phyloP scores from a whole-genome alignment of 768 basidiomycete genomes.

The Macrolepiota fuliginosa region DNA sequence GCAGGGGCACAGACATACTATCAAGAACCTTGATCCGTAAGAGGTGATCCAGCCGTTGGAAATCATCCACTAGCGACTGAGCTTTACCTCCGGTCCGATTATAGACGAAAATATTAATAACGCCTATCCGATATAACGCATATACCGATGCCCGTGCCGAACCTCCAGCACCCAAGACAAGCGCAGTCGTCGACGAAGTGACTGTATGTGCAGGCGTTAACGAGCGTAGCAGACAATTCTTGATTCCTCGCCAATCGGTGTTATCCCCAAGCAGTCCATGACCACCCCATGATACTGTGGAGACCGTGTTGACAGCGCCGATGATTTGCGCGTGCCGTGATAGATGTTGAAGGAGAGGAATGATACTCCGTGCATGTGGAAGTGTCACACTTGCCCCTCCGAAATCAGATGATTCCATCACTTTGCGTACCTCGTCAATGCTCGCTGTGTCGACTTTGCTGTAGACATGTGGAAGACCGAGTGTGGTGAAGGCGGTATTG shows the following conservation, averaged over 20 bases:
- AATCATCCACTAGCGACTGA: constrained; percentile 51
- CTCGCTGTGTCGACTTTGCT: constrained; percentile 51
- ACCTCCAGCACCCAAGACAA: constrained; percentile 80
- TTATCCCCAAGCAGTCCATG: constrained; percentile 66
- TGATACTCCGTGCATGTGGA: constrained; percentile 73
- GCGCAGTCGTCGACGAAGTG: constrained; percentile 35
- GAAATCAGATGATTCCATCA: constrained; percentile 51
- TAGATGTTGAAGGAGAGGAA: constrained; percentile 60
- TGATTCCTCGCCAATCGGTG: constrained; percentile 79
- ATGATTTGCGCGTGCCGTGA: constrained; percentile 64
- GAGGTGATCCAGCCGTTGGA: constrained; percentile 39
- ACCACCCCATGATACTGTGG: constrained; percentile 36
- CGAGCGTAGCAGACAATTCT: constrained; percentile 37
- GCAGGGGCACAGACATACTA: constrained; percentile 41
- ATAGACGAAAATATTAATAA: constrained; percentile 61
- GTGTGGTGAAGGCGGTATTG: constrained; percentile 62
- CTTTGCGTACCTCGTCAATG: constrained; percentile 44
- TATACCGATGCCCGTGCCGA: constrained; percentile 79
- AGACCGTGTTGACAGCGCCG: constrained; percentile 79
- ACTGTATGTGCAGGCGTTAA: constrained; percentile 30
- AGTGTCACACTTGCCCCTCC: constrained; percentile 86
- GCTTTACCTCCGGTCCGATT: constrained; percentile 69
- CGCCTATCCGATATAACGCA: constrained; percentile 61
- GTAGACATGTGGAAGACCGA: constrained; percentile 71
- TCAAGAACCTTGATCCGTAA: constrained; percentile 52